Evolutionary conservation across 2,329 filamentous ascomycete species (phyloP).

Genomic region (Aspergillus sp.): DNA sequence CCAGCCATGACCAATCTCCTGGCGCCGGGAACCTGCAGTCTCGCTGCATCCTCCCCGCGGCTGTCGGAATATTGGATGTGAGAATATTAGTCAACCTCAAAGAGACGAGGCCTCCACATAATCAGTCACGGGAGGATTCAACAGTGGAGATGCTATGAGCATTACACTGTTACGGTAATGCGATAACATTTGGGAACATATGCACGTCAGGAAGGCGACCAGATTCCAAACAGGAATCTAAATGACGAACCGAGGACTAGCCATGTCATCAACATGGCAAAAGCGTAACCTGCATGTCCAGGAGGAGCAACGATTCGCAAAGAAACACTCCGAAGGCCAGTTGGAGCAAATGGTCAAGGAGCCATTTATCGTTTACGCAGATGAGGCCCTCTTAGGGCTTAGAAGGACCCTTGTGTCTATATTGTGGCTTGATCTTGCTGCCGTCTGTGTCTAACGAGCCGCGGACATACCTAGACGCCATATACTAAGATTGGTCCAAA

Average conservation of each 20-base stretch:
- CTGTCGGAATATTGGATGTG: not conserved
- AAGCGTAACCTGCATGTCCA: not conserved
- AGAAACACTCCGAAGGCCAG: not conserved
- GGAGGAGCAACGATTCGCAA: not conserved
- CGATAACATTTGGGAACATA: not conserved
- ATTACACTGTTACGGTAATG: not conserved
- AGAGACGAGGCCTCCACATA: not conserved
- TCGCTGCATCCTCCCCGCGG: not conserved
- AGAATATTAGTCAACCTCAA: not conserved
- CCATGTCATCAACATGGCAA: not conserved
- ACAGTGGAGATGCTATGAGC: not conserved
- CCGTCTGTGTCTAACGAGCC: not conserved
- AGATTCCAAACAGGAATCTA: not conserved
- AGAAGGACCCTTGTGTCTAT: not conserved
- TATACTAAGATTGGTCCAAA: not conserved
- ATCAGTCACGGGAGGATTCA: not conserved
- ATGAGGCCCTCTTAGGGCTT: not conserved
- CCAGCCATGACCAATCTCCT: not conserved
- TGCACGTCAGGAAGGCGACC: not conserved
- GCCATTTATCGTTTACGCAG: not conserved
- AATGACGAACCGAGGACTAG: not conserved
- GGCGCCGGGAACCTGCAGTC: not conserved
- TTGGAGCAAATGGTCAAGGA: not conserved
- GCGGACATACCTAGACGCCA: not conserved
- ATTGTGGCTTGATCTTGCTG: constrained; percentile 5